Evolutionary conservation across 2,329 filamentous ascomycete genomes (phyloP).

Genomic region (Pyricularia pennisetigena): DNA sequence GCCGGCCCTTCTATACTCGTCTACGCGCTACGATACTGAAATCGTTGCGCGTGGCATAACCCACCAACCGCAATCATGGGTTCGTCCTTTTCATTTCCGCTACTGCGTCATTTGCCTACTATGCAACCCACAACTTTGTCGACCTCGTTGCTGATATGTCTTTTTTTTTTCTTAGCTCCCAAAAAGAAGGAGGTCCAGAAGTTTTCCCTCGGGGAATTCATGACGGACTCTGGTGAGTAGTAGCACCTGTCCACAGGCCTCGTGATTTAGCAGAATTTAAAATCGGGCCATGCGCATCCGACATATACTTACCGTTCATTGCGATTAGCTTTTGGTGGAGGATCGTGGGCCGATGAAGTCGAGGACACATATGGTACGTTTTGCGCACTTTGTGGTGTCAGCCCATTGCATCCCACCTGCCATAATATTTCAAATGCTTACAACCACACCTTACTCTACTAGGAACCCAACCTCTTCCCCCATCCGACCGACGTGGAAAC

Average conservation of each 20-base stretch:
- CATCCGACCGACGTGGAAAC: constrained; percentile 31
- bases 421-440: neutral
- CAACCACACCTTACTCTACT: neutral
- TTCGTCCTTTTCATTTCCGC: constrained; percentile 8
- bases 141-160: constrained; percentile 19
- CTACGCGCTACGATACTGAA: constrained; percentile 17
- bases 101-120: neutral
- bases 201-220: constrained; percentile 95
- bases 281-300: constrained; percentile 88
- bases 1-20: constrained; percentile 8
- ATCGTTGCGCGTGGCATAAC: constrained; percentile 20
- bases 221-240: constrained; percentile 77
- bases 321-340: constrained; percentile 58
- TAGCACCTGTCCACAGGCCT: neutral
- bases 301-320: constrained; percentile 85
- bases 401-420: constrained; percentile 14
- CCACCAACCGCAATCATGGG: constrained; percentile 22
- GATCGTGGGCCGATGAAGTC: constrained; percentile 99
- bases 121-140: constrained; percentile 3
- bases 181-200: constrained; percentile 92
- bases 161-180: constrained; percentile 52
- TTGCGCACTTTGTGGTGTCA: neutral
- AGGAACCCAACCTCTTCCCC: constrained; percentile 49
- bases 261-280: neutral
- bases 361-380: constrained; percentile 75